Percentiles rank a stretch among this genome's conserved stretches.
Conservation (phyloP, 768 basidiomycete genomes). For the Galerina marginata region DNA sequence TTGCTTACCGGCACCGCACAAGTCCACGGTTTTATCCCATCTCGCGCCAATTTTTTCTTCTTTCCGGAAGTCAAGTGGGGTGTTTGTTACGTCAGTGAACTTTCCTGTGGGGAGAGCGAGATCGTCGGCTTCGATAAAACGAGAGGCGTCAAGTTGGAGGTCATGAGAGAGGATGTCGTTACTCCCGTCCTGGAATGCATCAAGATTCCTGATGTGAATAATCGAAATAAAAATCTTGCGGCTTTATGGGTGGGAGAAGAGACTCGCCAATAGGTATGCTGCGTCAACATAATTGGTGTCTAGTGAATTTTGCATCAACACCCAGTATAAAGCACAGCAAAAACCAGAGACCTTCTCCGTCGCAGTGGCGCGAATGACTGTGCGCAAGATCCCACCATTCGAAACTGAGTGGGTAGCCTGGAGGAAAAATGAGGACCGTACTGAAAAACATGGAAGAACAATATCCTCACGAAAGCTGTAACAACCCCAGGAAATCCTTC, state of each 20-base stretch:
- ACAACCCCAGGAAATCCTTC: slow-evolving; percentile 62
- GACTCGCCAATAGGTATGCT: slow-evolving; percentile 56
- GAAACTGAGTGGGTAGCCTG: slow-evolving; percentile 54
- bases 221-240: not conserved
- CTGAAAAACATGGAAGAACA: not conserved
- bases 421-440: not conserved
- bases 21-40: slow-evolving; percentile 37
- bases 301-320: slow-evolving; percentile 11
- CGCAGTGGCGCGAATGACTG: slow-evolving; percentile 49
- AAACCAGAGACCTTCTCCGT: slow-evolving; percentile 40
- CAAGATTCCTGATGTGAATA: slow-evolving; percentile 46
- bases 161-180: slow-evolving; percentile 41
- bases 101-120: slow-evolving; percentile 46
- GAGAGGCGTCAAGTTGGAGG: slow-evolving; percentile 33
- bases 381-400: slow-evolving; percentile 48
- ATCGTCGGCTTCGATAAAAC: slow-evolving; percentile 44
- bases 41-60: slow-evolving; percentile 35
- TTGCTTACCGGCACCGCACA: slow-evolving; percentile 34
- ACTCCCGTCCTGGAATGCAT: slow-evolving; percentile 51
- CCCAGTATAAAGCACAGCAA: too few species aligned
- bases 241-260: not conserved
- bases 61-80: slow-evolving; percentile 49
- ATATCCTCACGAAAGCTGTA: slow-evolving; percentile 41
- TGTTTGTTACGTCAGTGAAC: slow-evolving; percentile 31
- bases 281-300: slow-evolving; percentile 64